Percentiles rank a stretch among this genome's conserved stretches.
phyloP scores from a whole-genome alignment of 2,329 filamentous ascomycete genomes.

The Aschersonia sp. region DNA sequence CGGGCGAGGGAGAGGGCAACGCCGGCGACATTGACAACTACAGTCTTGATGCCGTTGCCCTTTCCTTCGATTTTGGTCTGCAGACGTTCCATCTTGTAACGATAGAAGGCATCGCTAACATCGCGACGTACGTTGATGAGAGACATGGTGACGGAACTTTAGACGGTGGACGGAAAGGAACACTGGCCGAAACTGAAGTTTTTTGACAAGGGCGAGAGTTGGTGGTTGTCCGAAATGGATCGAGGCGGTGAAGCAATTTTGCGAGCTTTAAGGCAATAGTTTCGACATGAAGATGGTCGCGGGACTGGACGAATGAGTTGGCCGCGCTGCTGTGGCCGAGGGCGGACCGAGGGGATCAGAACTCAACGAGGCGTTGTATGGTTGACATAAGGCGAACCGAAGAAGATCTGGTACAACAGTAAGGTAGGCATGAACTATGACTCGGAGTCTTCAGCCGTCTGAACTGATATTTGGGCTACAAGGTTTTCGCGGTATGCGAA shows the following conservation, averaged over 20 bases:
- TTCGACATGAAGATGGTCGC: slow-evolving; percentile 22
- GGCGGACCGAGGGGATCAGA: slow-evolving; percentile 32
- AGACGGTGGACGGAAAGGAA: slow-evolving; percentile 4
- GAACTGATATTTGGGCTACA: slow-evolving; percentile 80
- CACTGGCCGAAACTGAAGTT: too few relatives aligned
- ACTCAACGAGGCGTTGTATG: slow-evolving; percentile 35
- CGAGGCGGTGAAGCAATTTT: slow-evolving; percentile 8
- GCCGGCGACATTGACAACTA: slow-evolving; percentile 91
- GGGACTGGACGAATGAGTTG: background rate
- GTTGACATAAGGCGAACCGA: slow-evolving; percentile 41
- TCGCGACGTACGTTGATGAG: slow-evolving; percentile 97
- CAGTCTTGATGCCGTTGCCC: slow-evolving; percentile 98
- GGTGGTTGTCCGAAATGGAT: slow-evolving; percentile 4
- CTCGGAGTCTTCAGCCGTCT: slow-evolving; percentile 62
- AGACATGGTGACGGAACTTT: slow-evolving; percentile 57
- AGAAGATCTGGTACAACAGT: slow-evolving; percentile 29
- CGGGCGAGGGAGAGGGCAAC: slow-evolving; percentile 86
- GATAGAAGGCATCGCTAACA: slow-evolving; percentile 97
- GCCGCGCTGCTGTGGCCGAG: slow-evolving; percentile 20
- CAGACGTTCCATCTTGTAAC: slow-evolving; percentile 99
- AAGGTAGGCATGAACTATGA: slow-evolving; percentile 43
- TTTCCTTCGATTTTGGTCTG: slow-evolving; percentile 99
- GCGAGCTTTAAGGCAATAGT: slow-evolving; percentile 11
- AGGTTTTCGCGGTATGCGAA: slow-evolving; percentile 90
- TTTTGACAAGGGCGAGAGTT: background rate